Evolutionary conservation across 1,139 yeast genomes (phyloP).

Genomic region (Meyerozyma carpophila): DNA sequence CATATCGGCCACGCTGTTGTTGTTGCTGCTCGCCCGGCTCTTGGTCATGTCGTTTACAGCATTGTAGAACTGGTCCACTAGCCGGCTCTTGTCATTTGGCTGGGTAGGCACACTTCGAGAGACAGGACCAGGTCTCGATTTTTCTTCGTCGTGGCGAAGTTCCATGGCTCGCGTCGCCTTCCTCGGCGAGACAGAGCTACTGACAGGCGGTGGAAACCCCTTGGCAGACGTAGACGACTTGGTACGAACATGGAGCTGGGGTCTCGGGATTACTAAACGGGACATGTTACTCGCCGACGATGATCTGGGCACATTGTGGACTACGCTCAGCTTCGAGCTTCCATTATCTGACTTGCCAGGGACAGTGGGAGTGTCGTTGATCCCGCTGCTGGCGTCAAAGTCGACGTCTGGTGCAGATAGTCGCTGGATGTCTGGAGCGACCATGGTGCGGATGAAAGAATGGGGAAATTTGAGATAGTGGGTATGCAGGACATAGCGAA

Average conservation of each 20-base stretch:
- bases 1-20: conserved; percentile 8
- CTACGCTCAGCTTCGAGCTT: background rate
- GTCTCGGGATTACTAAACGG: background rate
- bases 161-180: background rate
- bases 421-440: background rate
- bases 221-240: background rate
- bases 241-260: background rate
- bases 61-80: conserved; percentile 40
- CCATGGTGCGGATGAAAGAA: background rate
- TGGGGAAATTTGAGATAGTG: background rate
- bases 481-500: background rate
- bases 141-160: background rate
- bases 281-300: background rate
- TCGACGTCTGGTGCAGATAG: background rate
- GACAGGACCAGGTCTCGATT: background rate
- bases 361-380: background rate
- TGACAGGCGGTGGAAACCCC: too few species aligned
- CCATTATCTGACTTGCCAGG: background rate
- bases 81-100: conserved; percentile 21
- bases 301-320: background rate
- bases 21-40: conserved; percentile 7
- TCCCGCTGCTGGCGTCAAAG: background rate
- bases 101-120: background rate
- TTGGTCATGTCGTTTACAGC: conserved; percentile 11
- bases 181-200: background rate